These are phyloP conservation scores for Mrakia hoshinonis DNA, from an alignment of 768 basidiomycete genomes.

Conservation along the genomic window DNA sequence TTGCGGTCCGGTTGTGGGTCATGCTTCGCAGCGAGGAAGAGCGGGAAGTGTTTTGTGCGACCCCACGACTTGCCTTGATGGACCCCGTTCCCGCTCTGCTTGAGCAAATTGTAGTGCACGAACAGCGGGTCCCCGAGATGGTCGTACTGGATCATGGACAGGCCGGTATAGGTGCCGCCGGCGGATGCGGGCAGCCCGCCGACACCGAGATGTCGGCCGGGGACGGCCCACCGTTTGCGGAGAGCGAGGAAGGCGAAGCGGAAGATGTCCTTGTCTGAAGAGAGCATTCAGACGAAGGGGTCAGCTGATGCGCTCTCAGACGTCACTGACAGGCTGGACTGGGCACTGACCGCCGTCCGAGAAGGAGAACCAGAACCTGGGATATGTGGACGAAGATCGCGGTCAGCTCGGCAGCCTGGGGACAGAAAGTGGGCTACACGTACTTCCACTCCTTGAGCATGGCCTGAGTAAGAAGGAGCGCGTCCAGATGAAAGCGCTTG, in stretches of 20 bases:
- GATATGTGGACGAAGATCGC: not conserved
- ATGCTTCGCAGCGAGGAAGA: slow-evolving; percentile 19
- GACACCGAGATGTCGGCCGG: slow-evolving; percentile 44
- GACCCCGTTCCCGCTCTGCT: slow-evolving; percentile 38
- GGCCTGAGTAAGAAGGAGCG: slow-evolving; percentile 33
- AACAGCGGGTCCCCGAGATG: slow-evolving; percentile 35
- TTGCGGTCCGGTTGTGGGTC: slow-evolving; percentile 12
- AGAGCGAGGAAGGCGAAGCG: slow-evolving; percentile 43
- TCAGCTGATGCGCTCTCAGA: not conserved
- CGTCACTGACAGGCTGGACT: not conserved
- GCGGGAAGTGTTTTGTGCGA: slow-evolving; percentile 24
- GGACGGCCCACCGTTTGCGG: slow-evolving; percentile 46
- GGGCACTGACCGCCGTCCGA: not conserved
- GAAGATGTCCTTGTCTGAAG: slow-evolving; percentile 42
- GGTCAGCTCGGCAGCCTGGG: slow-evolving; percentile 4
- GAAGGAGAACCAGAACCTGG: not conserved
- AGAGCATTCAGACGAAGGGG: not conserved
- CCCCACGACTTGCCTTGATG: slow-evolving; percentile 35
- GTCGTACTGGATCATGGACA: slow-evolving; percentile 41
- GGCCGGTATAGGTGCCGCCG: slow-evolving; percentile 28
- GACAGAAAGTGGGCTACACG: not conserved
- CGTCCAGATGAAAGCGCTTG: slow-evolving; percentile 44
- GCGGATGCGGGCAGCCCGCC: slow-evolving; percentile 40
- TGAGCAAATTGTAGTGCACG: slow-evolving; percentile 42
- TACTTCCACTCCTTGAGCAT: slow-evolving; percentile 37